A percentile compares a stretch with the other conserved stretches of the same genome.
These are phyloP conservation scores for Ascochyta koolunga DNA, from an alignment of 2,329 filamentous ascomycete species.

Conservation along the genomic window DNA sequence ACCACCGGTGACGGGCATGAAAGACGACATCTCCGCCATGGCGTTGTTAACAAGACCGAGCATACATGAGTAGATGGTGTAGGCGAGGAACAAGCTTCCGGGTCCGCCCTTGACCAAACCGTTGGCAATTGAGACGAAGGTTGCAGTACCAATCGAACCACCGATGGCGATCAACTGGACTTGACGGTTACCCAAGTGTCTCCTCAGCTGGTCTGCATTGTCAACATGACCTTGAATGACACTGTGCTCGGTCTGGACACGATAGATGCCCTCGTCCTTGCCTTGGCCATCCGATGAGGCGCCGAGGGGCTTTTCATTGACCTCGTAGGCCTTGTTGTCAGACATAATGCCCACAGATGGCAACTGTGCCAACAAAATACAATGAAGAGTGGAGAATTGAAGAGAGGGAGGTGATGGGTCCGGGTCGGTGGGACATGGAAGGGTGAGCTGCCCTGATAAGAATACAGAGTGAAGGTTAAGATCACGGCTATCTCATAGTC, in stretches of 20 bases:
- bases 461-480: conserved; percentile 8
- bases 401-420: conserved; percentile 10
- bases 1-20: conserved; percentile 65
- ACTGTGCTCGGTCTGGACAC: conserved; percentile 9
- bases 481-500: conserved; percentile 3
- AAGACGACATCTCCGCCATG: conserved; percentile 66
- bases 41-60: conserved; percentile 67
- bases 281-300: neutral
- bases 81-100: conserved; percentile 62
- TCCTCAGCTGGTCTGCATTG: conserved; percentile 35
- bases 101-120: conserved; percentile 57
- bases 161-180: conserved; percentile 44
- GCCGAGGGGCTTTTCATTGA: conserved; percentile 16
- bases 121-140: conserved; percentile 65
- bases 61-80: conserved; percentile 59
- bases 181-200: conserved; percentile 53
- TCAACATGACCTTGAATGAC: conserved; percentile 13
- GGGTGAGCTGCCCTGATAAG: conserved; percentile 2
- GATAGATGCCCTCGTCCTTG: conserved; percentile 18
- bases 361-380: neutral
- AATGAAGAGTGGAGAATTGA: neutral
- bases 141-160: conserved; percentile 45
- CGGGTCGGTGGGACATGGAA: neutral
- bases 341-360: conserved; percentile 13
- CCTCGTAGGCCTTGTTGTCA: conserved; percentile 15